Evolutionary conservation across 179 eudicot species (phyloP), one percentile per base, ranked within the genome.

Genomic region (Beta macrorhiza): DNA sequence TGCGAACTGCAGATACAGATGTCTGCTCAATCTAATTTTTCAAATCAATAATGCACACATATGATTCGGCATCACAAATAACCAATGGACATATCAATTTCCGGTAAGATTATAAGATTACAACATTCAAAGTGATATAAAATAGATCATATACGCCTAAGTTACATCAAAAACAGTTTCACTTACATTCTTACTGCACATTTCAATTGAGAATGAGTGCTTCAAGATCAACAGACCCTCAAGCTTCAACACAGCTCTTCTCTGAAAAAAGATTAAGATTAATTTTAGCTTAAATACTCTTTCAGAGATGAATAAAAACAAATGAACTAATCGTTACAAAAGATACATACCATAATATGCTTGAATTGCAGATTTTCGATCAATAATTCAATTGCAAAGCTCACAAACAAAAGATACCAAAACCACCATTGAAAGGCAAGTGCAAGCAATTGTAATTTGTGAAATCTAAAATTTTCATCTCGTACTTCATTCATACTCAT

Each of bases 401-500:
- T n/a, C 19, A 75, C 11, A 45, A 20, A 32, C 47, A 55, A 15
- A 10, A 74, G 6, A 13, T 53, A 3, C 9, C 1, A 16, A 1
- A 51, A 12, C 29, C 47, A 32, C 67, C 56, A 79, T 51, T 49
- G 7, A 15, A 72, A 16, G 70, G 1, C 44, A 52, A 63, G 37
- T 5, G 53, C 52, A 29, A 22, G 5, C 7, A 76, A 37, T 57
- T 44, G 53, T 42, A 51, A 37, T 37, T 37, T 37, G 42, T 37
- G 1, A 37, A 62, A 79, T 42, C 68, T 73, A 52, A 62, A 84
- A 74, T 72, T 51, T 13, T 70, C 71, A 70, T 75, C 49, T 62
- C 82, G 56, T 80, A 84, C 29, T 69, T 84, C 83, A 82, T 81
- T 72, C 0, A 84, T 76, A 75, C 37, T 79, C 53, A 58, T 63